Evolutionary conservation across 176 grass and related monocot species (phyloP).

Genomic region (Oryza glaberrima): DNA sequence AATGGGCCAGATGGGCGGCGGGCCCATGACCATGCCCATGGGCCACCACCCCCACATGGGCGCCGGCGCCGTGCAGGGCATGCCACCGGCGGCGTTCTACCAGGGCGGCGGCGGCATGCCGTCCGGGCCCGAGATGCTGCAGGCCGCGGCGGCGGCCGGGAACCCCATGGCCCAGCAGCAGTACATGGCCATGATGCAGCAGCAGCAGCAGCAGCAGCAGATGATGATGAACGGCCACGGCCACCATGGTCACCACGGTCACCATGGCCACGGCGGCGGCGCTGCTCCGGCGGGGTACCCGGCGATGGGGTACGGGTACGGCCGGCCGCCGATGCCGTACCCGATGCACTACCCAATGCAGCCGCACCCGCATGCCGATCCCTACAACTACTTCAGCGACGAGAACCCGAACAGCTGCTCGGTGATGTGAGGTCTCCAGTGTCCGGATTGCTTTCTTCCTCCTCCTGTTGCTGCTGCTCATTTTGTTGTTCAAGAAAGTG

Average conservation of each 20-base stretch:
- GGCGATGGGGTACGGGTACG: constrained; percentile 65
- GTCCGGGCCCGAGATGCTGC: constrained; percentile 50
- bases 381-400: constrained; percentile 76
- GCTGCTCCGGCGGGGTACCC: constrained; percentile 41
- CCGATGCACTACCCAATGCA: constrained; percentile 42
- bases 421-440: constrained; percentile 57
- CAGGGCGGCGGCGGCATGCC: constrained; percentile 48
- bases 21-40: constrained; percentile 55
- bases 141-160: constrained; percentile 47
- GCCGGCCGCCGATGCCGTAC: constrained; percentile 48
- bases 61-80: constrained; percentile 36
- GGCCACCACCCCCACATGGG: constrained; percentile 46
- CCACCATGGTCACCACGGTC: constrained; percentile 24
- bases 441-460: not conserved
- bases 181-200: constrained; percentile 49
- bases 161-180: constrained; percentile 59
- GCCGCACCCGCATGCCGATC: constrained; percentile 43
- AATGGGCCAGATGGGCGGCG: constrained; percentile 57
- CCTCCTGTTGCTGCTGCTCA: not conserved
- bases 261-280: constrained; percentile 32
- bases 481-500: not conserved
- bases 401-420: constrained; percentile 83
- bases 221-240: constrained; percentile 65
- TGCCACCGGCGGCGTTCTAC: constrained; percentile 52
- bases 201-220: constrained; percentile 30